Conservation (phyloP, 169 alveolate species). For the Plasmodium gonderi region DNA sequence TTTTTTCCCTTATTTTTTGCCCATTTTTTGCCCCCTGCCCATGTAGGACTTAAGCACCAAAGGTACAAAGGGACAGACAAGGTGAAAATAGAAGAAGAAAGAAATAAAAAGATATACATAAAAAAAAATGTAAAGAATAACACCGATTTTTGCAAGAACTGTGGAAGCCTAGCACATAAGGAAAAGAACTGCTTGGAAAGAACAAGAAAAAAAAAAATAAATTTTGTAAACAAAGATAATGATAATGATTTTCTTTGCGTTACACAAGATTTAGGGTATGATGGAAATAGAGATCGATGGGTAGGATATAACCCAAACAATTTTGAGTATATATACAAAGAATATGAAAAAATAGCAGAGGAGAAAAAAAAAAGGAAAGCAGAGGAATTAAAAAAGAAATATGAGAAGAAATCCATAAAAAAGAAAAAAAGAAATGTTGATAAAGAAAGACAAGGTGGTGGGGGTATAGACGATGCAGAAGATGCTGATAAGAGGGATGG, state of each 20-base stretch:
- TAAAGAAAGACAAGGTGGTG: neutral
- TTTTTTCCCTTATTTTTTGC: no score
- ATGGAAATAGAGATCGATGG: slow-evolving; percentile 98
- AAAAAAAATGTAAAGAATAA: slow-evolving; percentile 82
- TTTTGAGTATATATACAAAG: slow-evolving; percentile 89
- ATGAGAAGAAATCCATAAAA: slow-evolving; percentile 29
- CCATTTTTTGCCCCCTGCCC: neutral
- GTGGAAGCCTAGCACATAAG: slow-evolving; percentile 99
- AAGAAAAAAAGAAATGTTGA: neutral
- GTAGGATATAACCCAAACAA: slow-evolving; percentile 95
- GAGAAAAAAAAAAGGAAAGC: slow-evolving; percentile 87
- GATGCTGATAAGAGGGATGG: neutral
- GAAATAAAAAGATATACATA: slow-evolving; percentile 77
- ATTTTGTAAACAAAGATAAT: slow-evolving; percentile 91
- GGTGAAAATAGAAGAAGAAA: slow-evolving; percentile 73
- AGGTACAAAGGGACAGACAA: slow-evolving; percentile 77
- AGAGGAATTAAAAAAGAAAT: slow-evolving; percentile 78
- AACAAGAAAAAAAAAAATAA: slow-evolving; percentile 97
- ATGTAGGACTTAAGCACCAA: slow-evolving; percentile 85
- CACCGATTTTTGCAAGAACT: slow-evolving; percentile 98
- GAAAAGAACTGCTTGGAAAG: slow-evolving; percentile 97
- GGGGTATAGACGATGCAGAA: neutral
- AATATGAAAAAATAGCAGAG: slow-evolving; percentile 91
- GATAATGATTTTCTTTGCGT: slow-evolving; percentile 94
- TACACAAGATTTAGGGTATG: slow-evolving; percentile 89